Evolutionary conservation across 1,284 basidiomycete genomes (phyloP), one percentile per base, ranked within the genome.

Genomic region (Malassezia japonica): DNA sequence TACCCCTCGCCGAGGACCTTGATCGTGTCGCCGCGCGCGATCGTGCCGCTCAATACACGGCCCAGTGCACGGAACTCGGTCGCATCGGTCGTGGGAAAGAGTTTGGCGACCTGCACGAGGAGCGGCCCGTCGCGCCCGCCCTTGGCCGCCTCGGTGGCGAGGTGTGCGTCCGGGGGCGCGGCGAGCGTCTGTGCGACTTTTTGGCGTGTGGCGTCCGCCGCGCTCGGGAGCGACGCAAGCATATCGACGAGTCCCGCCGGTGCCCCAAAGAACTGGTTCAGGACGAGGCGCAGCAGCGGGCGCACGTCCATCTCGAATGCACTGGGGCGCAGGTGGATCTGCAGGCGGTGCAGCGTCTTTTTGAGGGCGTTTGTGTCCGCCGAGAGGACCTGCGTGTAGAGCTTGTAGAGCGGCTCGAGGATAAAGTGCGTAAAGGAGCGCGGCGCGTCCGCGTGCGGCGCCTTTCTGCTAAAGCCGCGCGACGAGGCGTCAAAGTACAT

Each of bases 241-340:
- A 98, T 82, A 74, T 98, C 94, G 28, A 94, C 82, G 53, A 99
- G 77, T 0, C 92, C 92, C 1, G 87, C 78, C 12, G 83, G 81
- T 0, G 59, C 53, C 3, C 94, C 92, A 67, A 99, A 96, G 79
- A 99, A 99, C 64, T 95, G 88, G 65, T 86, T 85, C 57, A 95
- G 77, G 4, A 96, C 85, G 37, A 87, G 86, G 76, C 94, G 92
- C 57, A 99, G 78, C 52, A 99, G 76, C 3, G 94, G 92, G 47
- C 91, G 79, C 7, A 92, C 90, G 72, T 98, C 94, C 84, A 96
- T 92, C 78, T 96, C 96, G 79, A 85, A 98, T 79, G 87, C 87
- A 33, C 90, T 79, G 0, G 89, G 86, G 75, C 92, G 94, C 61
- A 99, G 77, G 41, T 81, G 79, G 66, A 99, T 98, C 4, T 83